Evolutionary conservation across 129 eudicot species (phyloP).

Genomic region (Oenanthe sinensis): DNA sequence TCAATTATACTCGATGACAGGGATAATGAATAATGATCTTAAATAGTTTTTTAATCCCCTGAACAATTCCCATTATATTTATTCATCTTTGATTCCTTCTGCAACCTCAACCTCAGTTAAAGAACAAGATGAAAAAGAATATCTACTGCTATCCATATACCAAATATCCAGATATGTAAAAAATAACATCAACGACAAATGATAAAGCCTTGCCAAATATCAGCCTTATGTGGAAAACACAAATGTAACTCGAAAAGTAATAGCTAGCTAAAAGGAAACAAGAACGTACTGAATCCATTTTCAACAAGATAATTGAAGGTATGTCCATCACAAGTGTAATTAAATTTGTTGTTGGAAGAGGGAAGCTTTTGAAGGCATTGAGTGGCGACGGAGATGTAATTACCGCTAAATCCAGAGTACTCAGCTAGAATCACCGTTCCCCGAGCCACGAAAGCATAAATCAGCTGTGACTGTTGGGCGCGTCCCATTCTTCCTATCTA

Average conservation of each 20-base stretch:
- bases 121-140: neutral
- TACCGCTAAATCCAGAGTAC: slow-evolving; percentile 52
- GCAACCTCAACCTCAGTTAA: neutral
- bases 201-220: neutral
- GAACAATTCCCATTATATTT: neutral
- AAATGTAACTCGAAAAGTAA: no score
- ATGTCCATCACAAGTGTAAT: slow-evolving; percentile 53
- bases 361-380: slow-evolving; percentile 65
- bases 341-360: slow-evolving; percentile 43
- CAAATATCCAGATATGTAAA: no score
- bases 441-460: slow-evolving; percentile 49
- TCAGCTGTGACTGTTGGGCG: slow-evolving; percentile 37
- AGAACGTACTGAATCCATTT: slow-evolving; percentile 40
- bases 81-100: neutral
- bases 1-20: no score
- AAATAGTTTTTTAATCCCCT: neutral
- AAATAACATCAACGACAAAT: neutral
- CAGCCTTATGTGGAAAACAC: no score
- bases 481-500: neutral
- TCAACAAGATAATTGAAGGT: slow-evolving; percentile 54
- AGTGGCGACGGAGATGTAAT: slow-evolving; percentile 40
- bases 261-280: neutral
- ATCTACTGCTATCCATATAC: neutral
- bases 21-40: no score
- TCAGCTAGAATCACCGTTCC: slow-evolving; percentile 49